Evolutionary conservation across 2,329 filamentous ascomycete genomes (phyloP).

Genomic region (Neopestalotiopsis rosae): DNA sequence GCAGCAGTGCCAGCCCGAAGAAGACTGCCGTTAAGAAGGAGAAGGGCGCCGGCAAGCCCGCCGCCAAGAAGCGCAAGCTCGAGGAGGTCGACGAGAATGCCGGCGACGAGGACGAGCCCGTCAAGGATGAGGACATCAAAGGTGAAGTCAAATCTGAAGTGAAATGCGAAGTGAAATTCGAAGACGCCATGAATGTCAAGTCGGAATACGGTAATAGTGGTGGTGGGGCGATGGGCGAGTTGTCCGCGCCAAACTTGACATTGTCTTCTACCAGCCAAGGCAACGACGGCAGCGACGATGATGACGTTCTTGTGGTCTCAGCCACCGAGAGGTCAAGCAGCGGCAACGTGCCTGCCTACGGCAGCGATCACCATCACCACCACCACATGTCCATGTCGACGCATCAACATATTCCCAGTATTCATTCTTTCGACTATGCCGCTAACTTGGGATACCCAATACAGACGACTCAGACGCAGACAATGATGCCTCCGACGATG

Average conservation of each 20-base stretch:
- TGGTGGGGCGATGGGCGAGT: constrained; percentile 16
- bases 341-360: constrained; percentile 21
- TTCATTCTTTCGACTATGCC: constrained; percentile 32
- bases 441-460: constrained; percentile 33
- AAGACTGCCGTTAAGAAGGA: constrained; percentile 25
- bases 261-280: constrained; percentile 16
- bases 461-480: constrained; percentile 26
- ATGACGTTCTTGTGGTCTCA: constrained; percentile 35
- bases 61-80: constrained; percentile 39
- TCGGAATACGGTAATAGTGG: constrained; percentile 30
- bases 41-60: constrained; percentile 19
- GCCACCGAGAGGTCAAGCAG: constrained; percentile 28
- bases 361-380: constrained; percentile 23
- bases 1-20: constrained; percentile 30
- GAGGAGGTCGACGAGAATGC: constrained; percentile 42
- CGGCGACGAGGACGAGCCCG: constrained; percentile 37
- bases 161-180: constrained; percentile 12
- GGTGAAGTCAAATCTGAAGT: constrained; percentile 34
- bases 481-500: constrained; percentile 18
- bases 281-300: constrained; percentile 28
- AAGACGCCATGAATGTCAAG: constrained; percentile 35
- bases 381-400: constrained; percentile 21
- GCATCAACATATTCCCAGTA: constrained; percentile 23
- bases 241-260: background rate
- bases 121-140: constrained; percentile 40